Conservation (phyloP, 805 yeast genomes). For the Yamadazyma olivae region DNA sequence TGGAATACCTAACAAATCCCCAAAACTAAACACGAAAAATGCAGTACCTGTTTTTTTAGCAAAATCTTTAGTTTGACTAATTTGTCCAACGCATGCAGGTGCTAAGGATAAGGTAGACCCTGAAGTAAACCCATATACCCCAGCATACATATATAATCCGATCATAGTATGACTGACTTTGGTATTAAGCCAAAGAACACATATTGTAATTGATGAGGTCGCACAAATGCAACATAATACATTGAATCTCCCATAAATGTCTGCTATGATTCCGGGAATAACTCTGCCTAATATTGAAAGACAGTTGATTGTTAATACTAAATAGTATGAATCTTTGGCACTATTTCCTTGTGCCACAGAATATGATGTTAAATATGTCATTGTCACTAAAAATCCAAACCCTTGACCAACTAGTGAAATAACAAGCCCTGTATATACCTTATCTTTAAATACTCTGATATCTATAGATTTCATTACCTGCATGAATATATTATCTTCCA, state of each 20-base stretch:
- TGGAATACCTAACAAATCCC: conserved; percentile 27
- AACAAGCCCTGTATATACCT: conserved; percentile 20
- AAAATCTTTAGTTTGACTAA: conserved; percentile 22
- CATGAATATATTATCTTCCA: conserved; percentile 4
- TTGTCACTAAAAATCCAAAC: conserved; percentile 24
- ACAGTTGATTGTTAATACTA: conserved; percentile 22
- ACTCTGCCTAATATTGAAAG: conserved; percentile 26
- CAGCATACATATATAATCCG: conserved; percentile 23
- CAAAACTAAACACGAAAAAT: conserved; percentile 22
- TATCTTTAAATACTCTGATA: conserved; percentile 22
- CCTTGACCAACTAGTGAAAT: conserved; percentile 25
- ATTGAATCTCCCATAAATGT: conserved; percentile 23
- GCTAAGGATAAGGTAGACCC: conserved; percentile 23
- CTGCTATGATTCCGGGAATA: conserved; percentile 23
- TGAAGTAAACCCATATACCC: conserved; percentile 25
- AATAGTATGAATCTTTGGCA: conserved; percentile 16
- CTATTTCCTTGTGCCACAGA: conserved; percentile 22
- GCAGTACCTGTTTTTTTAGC: conserved; percentile 26
- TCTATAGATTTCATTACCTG: conserved; percentile 22
- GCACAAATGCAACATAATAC: conserved; percentile 15
- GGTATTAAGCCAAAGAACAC: conserved; percentile 22
- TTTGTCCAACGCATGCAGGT: conserved; percentile 26
- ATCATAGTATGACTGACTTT: conserved; percentile 21
- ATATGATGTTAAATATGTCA: conserved; percentile 22
- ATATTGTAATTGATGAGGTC: conserved; percentile 17